phyloP scores from a whole-genome alignment of 2,329 filamentous ascomycete species.

The Ophiostoma triangulosporum region DNA sequence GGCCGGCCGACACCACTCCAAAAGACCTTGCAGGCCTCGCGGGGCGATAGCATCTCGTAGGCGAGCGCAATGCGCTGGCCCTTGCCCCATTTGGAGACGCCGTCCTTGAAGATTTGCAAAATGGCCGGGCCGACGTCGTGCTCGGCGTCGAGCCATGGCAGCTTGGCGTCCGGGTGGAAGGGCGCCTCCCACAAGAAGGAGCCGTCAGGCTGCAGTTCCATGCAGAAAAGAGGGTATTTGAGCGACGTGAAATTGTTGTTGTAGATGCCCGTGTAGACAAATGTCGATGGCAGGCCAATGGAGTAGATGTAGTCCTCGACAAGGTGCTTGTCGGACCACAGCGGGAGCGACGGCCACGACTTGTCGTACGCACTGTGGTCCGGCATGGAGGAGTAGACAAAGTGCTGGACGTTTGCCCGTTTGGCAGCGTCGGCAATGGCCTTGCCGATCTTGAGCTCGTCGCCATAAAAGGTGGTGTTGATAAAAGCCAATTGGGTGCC shows the following conservation, averaged over 20 bases:
- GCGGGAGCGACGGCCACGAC: conserved; percentile 67
- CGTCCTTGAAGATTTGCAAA: conserved; percentile 90
- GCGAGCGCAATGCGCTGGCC: conserved; percentile 66
- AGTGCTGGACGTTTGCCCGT: conserved; percentile 72
- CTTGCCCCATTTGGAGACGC: conserved; percentile 67
- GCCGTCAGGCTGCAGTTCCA: conserved; percentile 73
- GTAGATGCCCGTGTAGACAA: conserved; percentile 94
- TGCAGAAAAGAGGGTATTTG: conserved; percentile 85
- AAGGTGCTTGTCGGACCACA: conserved; percentile 86
- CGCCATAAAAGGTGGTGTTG: conserved; percentile 94
- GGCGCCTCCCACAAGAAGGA: conserved; percentile 89
- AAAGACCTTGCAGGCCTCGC: conserved; percentile 71
- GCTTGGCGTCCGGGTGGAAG: conserved; percentile 75
- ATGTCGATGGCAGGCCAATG: conserved; percentile 73
- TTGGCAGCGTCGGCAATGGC: conserved; percentile 83
- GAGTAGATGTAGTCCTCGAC: conserved; percentile 84
- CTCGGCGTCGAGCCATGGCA: conserved; percentile 93
- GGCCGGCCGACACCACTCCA: conserved; percentile 62
- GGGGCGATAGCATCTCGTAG: conserved; percentile 76
- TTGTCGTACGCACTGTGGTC: conserved; percentile 73
- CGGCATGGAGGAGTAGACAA: conserved; percentile 94
- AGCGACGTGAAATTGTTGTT: conserved; percentile 98
- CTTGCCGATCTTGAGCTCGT: conserved; percentile 81
- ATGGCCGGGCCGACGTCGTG: conserved; percentile 90
- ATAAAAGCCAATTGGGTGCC: conserved; percentile 86